These are phyloP conservation scores for Rostrohypoxylon terebratum DNA, from an alignment of 495 filamentous ascomycete species.

Conservation along the genomic window DNA sequence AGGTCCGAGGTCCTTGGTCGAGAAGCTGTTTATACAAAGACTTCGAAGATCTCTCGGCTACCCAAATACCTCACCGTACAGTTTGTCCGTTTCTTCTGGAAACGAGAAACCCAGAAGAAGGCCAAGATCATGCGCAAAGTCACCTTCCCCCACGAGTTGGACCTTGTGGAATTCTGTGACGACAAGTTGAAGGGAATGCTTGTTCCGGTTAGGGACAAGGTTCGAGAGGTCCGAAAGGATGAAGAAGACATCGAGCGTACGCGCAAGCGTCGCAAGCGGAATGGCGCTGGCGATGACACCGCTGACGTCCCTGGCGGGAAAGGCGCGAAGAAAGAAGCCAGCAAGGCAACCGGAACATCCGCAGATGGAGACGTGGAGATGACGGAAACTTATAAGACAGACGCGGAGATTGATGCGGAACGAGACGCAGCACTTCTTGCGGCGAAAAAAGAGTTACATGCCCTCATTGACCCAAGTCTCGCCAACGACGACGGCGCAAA, in stretches of 20 bases:
- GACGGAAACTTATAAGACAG: constrained; percentile 85
- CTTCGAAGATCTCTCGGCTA: constrained; percentile 84
- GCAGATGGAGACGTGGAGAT: constrained; percentile 75
- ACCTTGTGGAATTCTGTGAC: constrained; percentile 94
- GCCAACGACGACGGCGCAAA: constrained; percentile 84
- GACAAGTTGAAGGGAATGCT: constrained; percentile 85
- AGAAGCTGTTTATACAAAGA: constrained; percentile 87
- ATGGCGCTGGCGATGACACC: constrained; percentile 70
- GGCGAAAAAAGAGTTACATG: constrained; percentile 86
- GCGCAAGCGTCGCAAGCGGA: constrained; percentile 85
- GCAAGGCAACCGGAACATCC: constrained; percentile 40
- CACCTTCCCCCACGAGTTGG: constrained; percentile 91
- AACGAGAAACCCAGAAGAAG: constrained; percentile 92
- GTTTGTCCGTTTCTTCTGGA: constrained; percentile 99
- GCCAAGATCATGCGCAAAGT: constrained; percentile 99
- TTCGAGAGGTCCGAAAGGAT: constrained; percentile 94
- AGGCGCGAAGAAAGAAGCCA: constrained; percentile 57
- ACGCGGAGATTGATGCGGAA: constrained; percentile 90
- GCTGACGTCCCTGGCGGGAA: constrained; percentile 56
- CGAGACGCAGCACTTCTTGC: constrained; percentile 74
- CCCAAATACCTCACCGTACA: constrained; percentile 97
- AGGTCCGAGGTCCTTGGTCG: constrained; percentile 79
- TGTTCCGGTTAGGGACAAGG: constrained; percentile 91
- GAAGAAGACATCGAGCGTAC: constrained; percentile 89
- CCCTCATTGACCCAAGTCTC: constrained; percentile 76